phyloP scores from a whole-genome alignment of 1,284 basidiomycete genomes.

The Peniophora sp. region DNA sequence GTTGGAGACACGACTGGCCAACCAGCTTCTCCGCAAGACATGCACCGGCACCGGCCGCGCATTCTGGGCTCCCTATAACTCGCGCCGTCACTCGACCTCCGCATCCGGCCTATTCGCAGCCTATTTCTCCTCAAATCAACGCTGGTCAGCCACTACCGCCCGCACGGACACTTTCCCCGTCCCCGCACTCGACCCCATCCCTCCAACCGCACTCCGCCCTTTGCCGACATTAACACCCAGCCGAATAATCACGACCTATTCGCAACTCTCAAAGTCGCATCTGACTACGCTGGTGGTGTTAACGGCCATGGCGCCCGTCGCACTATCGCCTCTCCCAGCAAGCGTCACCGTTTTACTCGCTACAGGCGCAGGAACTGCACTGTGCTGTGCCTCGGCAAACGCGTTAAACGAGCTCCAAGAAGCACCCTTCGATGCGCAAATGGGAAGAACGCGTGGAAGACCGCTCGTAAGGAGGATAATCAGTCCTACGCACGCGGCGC shows the following conservation, averaged over 20 bases:
- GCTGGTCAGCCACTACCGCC: conserved; percentile 24
- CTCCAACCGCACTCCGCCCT: conserved; percentile 13
- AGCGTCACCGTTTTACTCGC: conserved; percentile 80
- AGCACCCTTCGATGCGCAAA: conserved; percentile 94
- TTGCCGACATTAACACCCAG: conserved; percentile 38
- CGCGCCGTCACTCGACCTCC: not conserved
- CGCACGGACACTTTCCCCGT: conserved; percentile 9
- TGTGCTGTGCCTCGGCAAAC: conserved; percentile 93
- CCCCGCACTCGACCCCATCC: conserved; percentile 8
- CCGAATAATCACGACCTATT: conserved; percentile 63
- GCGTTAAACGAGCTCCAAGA: conserved; percentile 95
- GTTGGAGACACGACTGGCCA: no score
- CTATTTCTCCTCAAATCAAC: conserved; percentile 54
- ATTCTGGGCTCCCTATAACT: not conserved
- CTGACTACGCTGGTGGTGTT: conserved; percentile 87
- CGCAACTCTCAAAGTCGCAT: conserved; percentile 81
- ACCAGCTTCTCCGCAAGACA: no score
- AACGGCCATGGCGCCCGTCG: conserved; percentile 89
- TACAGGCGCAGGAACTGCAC: conserved; percentile 82
- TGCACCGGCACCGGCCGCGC: no score
- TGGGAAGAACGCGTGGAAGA: conserved; percentile 83
- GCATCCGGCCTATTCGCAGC: conserved; percentile 29
- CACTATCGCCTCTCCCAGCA: conserved; percentile 82
- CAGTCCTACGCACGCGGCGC: conserved; percentile 77
- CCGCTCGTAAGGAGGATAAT: conserved; percentile 86